Percentiles rank a stretch among this genome's conserved stretches.
phyloP scores from a whole-genome alignment of 768 basidiomycete genomes.

The Amanita rubescens region DNA sequence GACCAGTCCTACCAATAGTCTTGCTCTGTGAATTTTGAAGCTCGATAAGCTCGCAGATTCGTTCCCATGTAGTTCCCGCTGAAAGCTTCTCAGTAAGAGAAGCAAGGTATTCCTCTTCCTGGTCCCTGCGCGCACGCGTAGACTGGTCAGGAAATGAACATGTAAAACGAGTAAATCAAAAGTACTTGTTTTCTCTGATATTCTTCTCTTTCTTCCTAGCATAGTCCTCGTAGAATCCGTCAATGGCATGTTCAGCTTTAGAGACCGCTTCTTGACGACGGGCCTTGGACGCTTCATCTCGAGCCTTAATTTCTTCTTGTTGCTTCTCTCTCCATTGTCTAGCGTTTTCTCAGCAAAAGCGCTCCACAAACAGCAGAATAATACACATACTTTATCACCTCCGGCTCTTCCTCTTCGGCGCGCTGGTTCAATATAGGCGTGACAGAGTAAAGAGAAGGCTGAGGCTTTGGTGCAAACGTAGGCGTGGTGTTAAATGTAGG shows the following conservation, averaged over 20 bases:
- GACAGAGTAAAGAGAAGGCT: constrained; percentile 59
- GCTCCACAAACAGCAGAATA: background rate
- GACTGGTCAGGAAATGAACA: background rate
- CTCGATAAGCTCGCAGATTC: constrained; percentile 80
- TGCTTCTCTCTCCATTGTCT: constrained; percentile 89
- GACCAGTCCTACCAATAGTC: constrained; percentile 79
- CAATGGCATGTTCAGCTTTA: constrained; percentile 80
- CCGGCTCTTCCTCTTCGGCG: constrained; percentile 72
- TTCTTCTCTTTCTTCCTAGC: constrained; percentile 81
- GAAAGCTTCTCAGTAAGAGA: constrained; percentile 71
- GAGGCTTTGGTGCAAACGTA: constrained; percentile 73
- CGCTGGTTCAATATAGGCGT: constrained; percentile 69
- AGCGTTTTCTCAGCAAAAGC: background rate
- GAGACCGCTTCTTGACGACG: constrained; percentile 77
- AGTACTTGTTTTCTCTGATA: constrained; percentile 92
- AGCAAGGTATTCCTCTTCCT: constrained; percentile 75
- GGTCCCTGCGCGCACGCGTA: constrained; percentile 47
- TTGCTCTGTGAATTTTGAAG: constrained; percentile 97
- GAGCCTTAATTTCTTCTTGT: constrained; percentile 69
- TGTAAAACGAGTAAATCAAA: background rate
- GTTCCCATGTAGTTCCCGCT: constrained; percentile 91
- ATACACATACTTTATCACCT: constrained; percentile 70
- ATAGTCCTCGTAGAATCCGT: constrained; percentile 88
- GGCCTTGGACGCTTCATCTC: constrained; percentile 74
- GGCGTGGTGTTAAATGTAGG: constrained; percentile 33